Conservation (phyloP, 257 asterid genomes). For the Solanum rostratum region DNA sequence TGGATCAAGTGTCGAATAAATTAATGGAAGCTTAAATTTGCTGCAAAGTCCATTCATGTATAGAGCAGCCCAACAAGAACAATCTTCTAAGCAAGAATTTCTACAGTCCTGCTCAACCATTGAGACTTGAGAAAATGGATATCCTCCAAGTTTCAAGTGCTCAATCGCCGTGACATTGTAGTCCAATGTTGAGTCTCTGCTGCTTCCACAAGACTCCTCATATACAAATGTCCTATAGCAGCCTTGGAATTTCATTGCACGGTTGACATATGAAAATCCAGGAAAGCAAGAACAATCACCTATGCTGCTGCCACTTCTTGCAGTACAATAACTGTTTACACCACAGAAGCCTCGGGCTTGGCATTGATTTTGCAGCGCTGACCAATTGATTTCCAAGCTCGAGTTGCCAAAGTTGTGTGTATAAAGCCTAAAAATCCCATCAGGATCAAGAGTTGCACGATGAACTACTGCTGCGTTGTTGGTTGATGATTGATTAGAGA, state of each 20-base stretch:
- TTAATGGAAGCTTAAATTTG: slow-evolving; percentile 41
- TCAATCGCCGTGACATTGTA: slow-evolving; percentile 5
- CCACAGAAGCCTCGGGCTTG: slow-evolving; percentile 39
- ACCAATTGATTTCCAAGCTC: slow-evolving; percentile 13
- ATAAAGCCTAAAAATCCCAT: slow-evolving; percentile 35
- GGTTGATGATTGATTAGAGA: background rate
- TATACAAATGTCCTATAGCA: slow-evolving; percentile 12
- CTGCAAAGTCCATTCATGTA: slow-evolving; percentile 10
- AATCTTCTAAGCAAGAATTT: slow-evolving; percentile 30
- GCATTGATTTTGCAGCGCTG: slow-evolving; percentile 13
- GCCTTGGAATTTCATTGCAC: slow-evolving; percentile 20
- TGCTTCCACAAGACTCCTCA: slow-evolving; percentile 7
- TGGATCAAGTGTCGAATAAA: slow-evolving; percentile 13
- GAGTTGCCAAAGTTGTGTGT: slow-evolving; percentile 6
- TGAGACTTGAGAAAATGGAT: slow-evolving; percentile 2
- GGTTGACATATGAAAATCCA: slow-evolving; percentile 14
- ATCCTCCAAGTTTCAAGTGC: background rate
- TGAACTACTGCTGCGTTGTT: slow-evolving; percentile 5
- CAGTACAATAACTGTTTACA: slow-evolving; percentile 26
- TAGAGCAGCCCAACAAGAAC: slow-evolving; percentile 40
- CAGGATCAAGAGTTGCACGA: slow-evolving; percentile 24
- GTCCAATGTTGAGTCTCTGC: background rate
- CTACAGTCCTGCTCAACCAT: slow-evolving; percentile 14
- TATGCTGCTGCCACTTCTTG: background rate
- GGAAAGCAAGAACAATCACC: slow-evolving; percentile 36